phyloP scores from a whole-genome alignment of 768 basidiomycete genomes.

The Kwoniella sp. region DNA sequence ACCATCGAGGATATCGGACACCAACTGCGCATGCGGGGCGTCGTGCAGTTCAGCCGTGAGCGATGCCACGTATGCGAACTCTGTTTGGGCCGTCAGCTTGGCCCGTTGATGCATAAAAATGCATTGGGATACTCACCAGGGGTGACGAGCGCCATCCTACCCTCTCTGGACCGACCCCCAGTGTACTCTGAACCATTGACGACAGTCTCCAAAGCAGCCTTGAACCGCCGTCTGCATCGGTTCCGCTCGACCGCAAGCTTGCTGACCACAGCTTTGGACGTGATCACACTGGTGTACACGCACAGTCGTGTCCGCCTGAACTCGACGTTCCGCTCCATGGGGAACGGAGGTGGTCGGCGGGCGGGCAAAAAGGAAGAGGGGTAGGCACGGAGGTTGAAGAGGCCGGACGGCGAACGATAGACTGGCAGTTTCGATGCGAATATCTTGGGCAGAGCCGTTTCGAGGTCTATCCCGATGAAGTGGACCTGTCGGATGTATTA shows the following conservation, averaged over 20 bases:
- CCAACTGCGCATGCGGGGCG: conserved; percentile 3
- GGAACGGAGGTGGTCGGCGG: conserved; percentile 12
- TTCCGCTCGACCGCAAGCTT: conserved; percentile 28
- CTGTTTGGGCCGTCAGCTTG: conserved; percentile 3
- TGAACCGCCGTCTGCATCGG: conserved; percentile 12
- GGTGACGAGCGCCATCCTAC: conserved; percentile 5
- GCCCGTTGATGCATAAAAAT: neutral
- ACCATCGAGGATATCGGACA: conserved; percentile 4
- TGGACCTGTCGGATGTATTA: conserved; percentile 5
- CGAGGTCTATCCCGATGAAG: conserved; percentile 18
- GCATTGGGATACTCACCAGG: conserved; percentile 1
- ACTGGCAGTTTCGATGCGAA: neutral
- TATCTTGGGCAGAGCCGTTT: conserved; percentile 10
- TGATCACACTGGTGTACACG: conserved; percentile 14
- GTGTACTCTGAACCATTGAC: conserved; percentile 5
- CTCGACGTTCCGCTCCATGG: neutral
- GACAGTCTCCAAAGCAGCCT: conserved; percentile 17
- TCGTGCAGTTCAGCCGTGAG: conserved; percentile 7
- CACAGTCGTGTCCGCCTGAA: neutral
- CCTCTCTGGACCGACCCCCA: neutral
- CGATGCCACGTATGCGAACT: conserved; percentile 17
- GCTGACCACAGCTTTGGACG: conserved; percentile 16
- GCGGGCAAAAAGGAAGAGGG: neutral
- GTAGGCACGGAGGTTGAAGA: conserved; percentile 16
- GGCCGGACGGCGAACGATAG: conserved; percentile 1